phyloP scores from a whole-genome alignment of 768 basidiomycete genomes.

The Amanita muscaria region DNA sequence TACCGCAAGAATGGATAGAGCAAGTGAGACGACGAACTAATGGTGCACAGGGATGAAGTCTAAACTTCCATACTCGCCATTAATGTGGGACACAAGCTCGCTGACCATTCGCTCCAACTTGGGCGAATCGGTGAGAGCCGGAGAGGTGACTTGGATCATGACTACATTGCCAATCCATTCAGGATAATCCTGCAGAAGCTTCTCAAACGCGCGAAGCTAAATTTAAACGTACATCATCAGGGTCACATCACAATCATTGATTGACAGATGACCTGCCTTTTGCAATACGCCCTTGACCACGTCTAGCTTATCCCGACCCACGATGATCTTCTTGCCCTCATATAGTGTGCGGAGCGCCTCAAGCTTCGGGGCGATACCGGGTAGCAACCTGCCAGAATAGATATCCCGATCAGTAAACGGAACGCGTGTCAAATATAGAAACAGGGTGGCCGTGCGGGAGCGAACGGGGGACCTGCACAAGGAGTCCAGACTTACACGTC shows the following conservation, averaged over 20 bases:
- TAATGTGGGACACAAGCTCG: slow-evolving; percentile 90
- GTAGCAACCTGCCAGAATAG: slow-evolving; percentile 38
- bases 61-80: slow-evolving; percentile 88
- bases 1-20: too few species aligned
- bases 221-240: slow-evolving; percentile 1
- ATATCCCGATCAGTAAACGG: background rate
- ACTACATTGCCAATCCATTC: slow-evolving; percentile 91
- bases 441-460: background rate
- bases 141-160: slow-evolving; percentile 88
- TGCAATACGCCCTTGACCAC: slow-evolving; percentile 98
- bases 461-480: slow-evolving; percentile 1
- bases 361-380: slow-evolving; percentile 86
- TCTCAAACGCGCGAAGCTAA: slow-evolving; percentile 90
- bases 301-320: slow-evolving; percentile 94
- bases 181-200: slow-evolving; percentile 87
- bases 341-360: slow-evolving; percentile 78
- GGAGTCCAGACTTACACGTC: slow-evolving; percentile 67
- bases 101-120: slow-evolving; percentile 91
- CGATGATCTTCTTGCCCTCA: slow-evolving; percentile 96
- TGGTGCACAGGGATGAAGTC: slow-evolving; percentile 98
- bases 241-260: background rate
- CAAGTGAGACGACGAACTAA: too few species aligned
- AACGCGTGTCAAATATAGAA: background rate
- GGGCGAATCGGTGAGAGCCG: slow-evolving; percentile 84
- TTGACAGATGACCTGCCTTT: slow-evolving; percentile 46